Evolutionary conservation across 768 basidiomycete species (phyloP).

Genomic region (Russula emetica): DNA sequence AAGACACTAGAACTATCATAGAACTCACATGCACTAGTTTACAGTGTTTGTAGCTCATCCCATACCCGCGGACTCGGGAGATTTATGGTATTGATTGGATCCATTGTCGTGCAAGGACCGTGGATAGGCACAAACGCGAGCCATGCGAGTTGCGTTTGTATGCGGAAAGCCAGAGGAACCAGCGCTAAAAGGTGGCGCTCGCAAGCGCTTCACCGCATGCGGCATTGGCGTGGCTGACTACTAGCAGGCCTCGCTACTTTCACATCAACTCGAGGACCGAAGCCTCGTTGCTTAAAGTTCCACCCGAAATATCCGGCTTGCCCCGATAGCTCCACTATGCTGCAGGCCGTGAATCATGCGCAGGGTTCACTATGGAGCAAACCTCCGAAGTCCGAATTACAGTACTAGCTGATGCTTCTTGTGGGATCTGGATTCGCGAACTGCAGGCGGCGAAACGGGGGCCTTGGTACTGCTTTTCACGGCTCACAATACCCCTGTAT

Average conservation of each 20-base stretch:
- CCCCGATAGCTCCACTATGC: not conserved
- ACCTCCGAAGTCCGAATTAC: no score
- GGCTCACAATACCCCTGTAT: not conserved
- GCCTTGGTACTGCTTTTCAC: not conserved
- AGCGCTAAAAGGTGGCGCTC: slow-evolving; percentile 6
- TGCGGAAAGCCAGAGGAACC: no score
- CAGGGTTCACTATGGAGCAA: not conserved
- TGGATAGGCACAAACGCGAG: not conserved
- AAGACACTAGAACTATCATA: not conserved
- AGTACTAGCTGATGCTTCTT: not conserved
- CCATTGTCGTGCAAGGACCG: not conserved
- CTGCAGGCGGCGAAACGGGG: not conserved
- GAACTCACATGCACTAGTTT: not conserved
- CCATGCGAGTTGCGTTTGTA: not conserved
- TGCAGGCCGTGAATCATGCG: not conserved
- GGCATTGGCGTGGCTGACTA: slow-evolving; percentile 1
- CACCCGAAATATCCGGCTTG: not conserved
- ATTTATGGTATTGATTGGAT: not conserved
- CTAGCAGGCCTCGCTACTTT: not conserved
- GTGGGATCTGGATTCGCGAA: not conserved
- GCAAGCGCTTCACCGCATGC: slow-evolving; percentile 1
- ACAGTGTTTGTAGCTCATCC: not conserved
- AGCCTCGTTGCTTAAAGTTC: slow-evolving; percentile 5
- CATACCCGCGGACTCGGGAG: not conserved
- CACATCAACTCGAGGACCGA: not conserved